Base-by-base conservation (phyloP, 2,329 filamentous ascomycete genomes). In the Botrytis sinoallii region DNA sequence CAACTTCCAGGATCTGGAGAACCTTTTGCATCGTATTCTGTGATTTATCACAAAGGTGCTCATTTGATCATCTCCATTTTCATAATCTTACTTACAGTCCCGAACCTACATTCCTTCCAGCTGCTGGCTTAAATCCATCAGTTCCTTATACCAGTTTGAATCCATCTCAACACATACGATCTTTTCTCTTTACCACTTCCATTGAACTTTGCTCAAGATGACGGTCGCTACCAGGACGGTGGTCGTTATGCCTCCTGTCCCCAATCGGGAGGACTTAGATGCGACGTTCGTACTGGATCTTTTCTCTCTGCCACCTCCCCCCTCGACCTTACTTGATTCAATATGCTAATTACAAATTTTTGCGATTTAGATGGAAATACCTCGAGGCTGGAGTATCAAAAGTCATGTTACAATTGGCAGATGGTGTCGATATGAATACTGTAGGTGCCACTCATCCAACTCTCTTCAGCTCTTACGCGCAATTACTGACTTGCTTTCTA, bases 361-460 rank as follows among this genome's bases (percentile, higher is more conserved):
- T n/a, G 35, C 55, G 12, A 44, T 52, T 12, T 57, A 97, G 93
- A 85, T 99, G 96, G 96, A 86, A 87, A 74, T 98, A 97, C 83
- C 87, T 99, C 70, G 92, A 98, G 83, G 87, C 88, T 75, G 95
- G 95, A 77, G 94, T 99, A 78, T 90, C 94, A 77, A 93, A 92
- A 82, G 97, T 99, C 81, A 98, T 99, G 95, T 89, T 90, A 78
- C 93, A 97, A 81, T 87, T 98, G 42, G 93, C 95, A 80, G 92
- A 94, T 77, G 96, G 96, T 75, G 93, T 99, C 84, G 95, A 98
- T 81, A 94, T 98, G 91, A 90, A 92, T 79, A 95, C 93, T 79
- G 91, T 93, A 85, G 80, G 89, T 81, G 44, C 35, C 32, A 38
- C n/a, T 52, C 25, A 22, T 68, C 72, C 7, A 55, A 65, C 25